Conservation (phyloP, 441 rosid species). For the Populus hybrid region DNA sequence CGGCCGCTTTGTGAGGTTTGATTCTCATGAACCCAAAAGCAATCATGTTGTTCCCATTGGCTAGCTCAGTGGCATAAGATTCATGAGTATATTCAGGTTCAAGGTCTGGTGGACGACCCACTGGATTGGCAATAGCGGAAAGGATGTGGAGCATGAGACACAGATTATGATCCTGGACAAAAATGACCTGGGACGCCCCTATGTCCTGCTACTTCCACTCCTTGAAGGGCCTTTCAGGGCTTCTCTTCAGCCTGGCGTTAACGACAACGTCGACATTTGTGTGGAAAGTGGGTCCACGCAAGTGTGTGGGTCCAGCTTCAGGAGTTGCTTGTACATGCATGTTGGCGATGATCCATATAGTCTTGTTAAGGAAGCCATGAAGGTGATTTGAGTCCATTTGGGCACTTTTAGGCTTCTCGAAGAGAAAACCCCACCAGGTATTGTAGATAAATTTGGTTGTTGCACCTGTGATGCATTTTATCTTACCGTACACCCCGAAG, state of each 20-base stretch:
- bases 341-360: constrained; percentile 64
- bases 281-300: constrained; percentile 76
- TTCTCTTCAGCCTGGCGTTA: constrained; percentile 52
- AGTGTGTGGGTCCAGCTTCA: constrained; percentile 48
- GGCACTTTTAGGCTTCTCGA: constrained; percentile 68
- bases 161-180: constrained; percentile 60
- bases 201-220: constrained; percentile 66
- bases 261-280: constrained; percentile 63
- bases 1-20: constrained; percentile 64
- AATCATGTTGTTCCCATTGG: constrained; percentile 73
- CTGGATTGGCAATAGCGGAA: constrained; percentile 75
- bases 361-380: constrained; percentile 72
- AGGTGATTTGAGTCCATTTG: constrained; percentile 50
- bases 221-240: constrained; percentile 72
- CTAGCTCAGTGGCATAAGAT: constrained; percentile 40
- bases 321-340: constrained; percentile 51
- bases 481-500: constrained; percentile 70
- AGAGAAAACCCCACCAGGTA: constrained; percentile 76
- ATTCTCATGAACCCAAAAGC: constrained; percentile 34
- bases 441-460: constrained; percentile 93
- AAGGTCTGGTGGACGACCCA: constrained; percentile 98
- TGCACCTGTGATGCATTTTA: constrained; percentile 97
- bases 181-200: constrained; percentile 52
- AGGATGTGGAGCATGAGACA: constrained; percentile 73
- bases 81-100: constrained; percentile 96